Evolutionary conservation across 1,284 basidiomycete species (phyloP).

Genomic region (Malassezia obtusa): DNA sequence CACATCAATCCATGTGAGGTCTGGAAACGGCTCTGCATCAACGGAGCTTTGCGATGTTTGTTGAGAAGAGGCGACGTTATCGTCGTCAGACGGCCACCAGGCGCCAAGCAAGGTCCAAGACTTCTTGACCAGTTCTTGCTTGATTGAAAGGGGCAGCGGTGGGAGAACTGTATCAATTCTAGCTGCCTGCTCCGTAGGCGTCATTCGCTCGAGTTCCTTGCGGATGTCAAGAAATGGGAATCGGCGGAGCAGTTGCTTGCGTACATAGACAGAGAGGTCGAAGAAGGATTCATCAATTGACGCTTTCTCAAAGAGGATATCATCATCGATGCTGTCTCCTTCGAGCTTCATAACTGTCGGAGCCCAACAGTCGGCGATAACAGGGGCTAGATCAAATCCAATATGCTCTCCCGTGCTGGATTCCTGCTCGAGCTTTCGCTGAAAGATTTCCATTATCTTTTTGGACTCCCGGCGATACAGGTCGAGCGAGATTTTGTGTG

Average conservation of each 20-base stretch:
- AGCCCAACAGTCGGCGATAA: slow-evolving; percentile 7
- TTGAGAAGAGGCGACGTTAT: slow-evolving; percentile 12
- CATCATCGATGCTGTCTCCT: slow-evolving; percentile 4
- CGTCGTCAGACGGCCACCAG: slow-evolving; percentile 13
- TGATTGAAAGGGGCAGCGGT: slow-evolving; percentile 56
- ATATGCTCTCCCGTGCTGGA: slow-evolving; percentile 54
- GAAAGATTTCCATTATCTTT: slow-evolving; percentile 75
- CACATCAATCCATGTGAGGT: slow-evolving; percentile 76
- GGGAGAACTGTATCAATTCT: slow-evolving; percentile 76
- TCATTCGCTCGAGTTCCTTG: slow-evolving; percentile 15
- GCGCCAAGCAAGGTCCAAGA: slow-evolving; percentile 59
- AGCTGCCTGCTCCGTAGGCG: slow-evolving; percentile 47
- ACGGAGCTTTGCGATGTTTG: slow-evolving; percentile 8
- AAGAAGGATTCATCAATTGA: slow-evolving; percentile 55
- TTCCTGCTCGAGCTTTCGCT: slow-evolving; percentile 53
- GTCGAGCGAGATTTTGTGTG: slow-evolving; percentile 93
- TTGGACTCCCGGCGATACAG: slow-evolving; percentile 80
- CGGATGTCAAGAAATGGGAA: slow-evolving; percentile 59
- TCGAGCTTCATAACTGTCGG: neutral
- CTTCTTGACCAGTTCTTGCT: slow-evolving; percentile 42
- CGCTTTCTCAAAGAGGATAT: slow-evolving; percentile 50
- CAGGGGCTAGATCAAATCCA: slow-evolving; percentile 55
- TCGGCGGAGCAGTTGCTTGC: slow-evolving; percentile 33
- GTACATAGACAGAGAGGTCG: slow-evolving; percentile 41
- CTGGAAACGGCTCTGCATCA: slow-evolving; percentile 20